Conservation (phyloP, 495 filamentous ascomycete species). For the Aspergillus ostianus region DNA sequence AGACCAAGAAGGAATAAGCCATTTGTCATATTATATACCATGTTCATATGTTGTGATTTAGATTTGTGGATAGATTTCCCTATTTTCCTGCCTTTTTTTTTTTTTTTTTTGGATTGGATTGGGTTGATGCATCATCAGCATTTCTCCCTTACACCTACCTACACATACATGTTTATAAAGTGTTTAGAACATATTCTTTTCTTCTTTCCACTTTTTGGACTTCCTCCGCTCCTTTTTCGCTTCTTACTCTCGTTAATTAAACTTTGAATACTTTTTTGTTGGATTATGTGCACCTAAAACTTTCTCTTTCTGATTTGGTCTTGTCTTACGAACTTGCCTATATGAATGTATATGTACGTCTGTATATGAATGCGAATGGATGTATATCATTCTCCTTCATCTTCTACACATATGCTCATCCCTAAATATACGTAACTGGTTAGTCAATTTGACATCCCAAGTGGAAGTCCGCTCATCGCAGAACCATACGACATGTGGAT, state of each 20-base stretch:
- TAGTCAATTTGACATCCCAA: no score
- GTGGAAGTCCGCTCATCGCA: no score
- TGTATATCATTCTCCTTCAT: no score
- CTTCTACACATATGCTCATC: no score
- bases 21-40: constrained; percentile 6
- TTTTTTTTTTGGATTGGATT: background rate
- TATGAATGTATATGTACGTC: no score
- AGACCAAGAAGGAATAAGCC: constrained; percentile 28
- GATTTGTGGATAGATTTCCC: background rate
- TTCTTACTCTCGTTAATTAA: background rate
- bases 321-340: no score
- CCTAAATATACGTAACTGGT: no score
- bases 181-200: background rate
- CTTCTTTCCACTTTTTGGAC: background rate
- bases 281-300: no score
- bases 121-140: no score
- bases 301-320: no score
- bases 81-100: background rate
- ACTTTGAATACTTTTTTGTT: background rate
- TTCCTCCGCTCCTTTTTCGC: background rate
- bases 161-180: background rate
- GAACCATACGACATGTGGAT: no score
- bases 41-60: constrained; percentile 3
- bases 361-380: no score
- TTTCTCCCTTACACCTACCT: background rate